A percentile compares a stretch with the other conserved stretches of the same genome.
These are phyloP conservation scores for Phytophthora rubi DNA, from an alignment of 352 stramenopile species.

Conservation along the genomic window DNA sequence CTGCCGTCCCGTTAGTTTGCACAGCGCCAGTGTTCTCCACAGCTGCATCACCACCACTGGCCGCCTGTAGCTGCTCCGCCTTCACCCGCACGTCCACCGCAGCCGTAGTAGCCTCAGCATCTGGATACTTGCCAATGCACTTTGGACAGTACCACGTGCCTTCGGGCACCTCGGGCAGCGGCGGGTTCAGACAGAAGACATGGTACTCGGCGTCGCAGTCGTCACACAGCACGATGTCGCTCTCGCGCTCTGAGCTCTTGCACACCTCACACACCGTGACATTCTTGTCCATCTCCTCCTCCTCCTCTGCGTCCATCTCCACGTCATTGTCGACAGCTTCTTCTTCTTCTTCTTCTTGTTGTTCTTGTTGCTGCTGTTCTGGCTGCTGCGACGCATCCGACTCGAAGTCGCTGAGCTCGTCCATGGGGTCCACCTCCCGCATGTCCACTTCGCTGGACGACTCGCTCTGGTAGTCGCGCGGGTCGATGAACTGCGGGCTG, in stretches of 20 bases:
- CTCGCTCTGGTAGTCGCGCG: conserved; percentile 44
- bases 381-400: conserved; percentile 17
- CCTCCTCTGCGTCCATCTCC: conserved; percentile 30
- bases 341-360: neutral
- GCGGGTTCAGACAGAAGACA: conserved; percentile 61
- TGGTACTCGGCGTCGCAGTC: conserved; percentile 68
- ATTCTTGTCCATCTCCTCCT: conserved; percentile 3
- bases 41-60: neutral
- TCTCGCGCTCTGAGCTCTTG: conserved; percentile 44
- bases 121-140: conserved; percentile 32
- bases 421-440: conserved; percentile 64
- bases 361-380: conserved; percentile 2
- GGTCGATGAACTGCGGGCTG: conserved; percentile 35
- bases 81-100: conserved; percentile 24
- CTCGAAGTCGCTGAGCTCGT: conserved; percentile 73
- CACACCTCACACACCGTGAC: conserved; percentile 54
- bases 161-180: conserved; percentile 48
- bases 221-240: conserved; percentile 62
- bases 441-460: conserved; percentile 60
- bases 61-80: conserved; percentile 16
- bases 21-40: neutral
- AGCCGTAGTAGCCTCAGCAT: neutral
- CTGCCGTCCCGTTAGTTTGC: neutral
- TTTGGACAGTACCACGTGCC: conserved; percentile 66
- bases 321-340: conserved; percentile 26